Percentiles rank a stretch among this genome's conserved stretches.
These are phyloP conservation scores for Gossypium australe DNA, from an alignment of 345 rosid species.

Conservation along the genomic window DNA sequence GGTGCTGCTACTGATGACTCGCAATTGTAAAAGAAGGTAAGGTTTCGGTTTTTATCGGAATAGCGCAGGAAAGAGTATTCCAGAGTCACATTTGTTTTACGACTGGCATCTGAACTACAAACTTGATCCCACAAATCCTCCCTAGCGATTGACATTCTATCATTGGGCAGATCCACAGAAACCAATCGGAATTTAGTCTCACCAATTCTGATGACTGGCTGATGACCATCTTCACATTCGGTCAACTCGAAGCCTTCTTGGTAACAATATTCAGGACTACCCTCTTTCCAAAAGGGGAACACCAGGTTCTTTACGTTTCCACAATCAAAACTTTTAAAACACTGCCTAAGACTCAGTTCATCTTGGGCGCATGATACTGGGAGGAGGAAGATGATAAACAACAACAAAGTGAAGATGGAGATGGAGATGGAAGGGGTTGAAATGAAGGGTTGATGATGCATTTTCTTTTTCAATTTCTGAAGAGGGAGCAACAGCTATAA, in stretches of 20 bases:
- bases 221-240: not conserved
- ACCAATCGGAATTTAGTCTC: not conserved
- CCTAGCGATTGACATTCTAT: not conserved
- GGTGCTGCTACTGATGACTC: accelerated
- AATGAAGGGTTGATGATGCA: not conserved
- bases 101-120: not conserved
- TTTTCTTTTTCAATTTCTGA: not conserved
- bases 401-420: not conserved
- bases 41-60: not conserved
- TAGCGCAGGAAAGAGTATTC: not conserved
- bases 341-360: not conserved
- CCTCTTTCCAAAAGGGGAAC: not conserved
- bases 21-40: not conserved
- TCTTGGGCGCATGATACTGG: not conserved
- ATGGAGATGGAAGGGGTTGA: not conserved
- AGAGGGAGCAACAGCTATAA: not conserved
- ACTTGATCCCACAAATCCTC: not conserved
- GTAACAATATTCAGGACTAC: not conserved
- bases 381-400: not conserved
- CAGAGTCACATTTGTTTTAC: not conserved
- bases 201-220: not conserved
- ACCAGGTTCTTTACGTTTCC: not conserved
- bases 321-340: not conserved
- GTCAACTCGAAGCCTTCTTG: not conserved
- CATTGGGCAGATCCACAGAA: accelerated